Percentiles rank a stretch among this genome's conserved stretches.
Evolutionary conservation across 805 yeast genomes (phyloP).

Genomic region (Isabelozyma pseudorhagii): DNA sequence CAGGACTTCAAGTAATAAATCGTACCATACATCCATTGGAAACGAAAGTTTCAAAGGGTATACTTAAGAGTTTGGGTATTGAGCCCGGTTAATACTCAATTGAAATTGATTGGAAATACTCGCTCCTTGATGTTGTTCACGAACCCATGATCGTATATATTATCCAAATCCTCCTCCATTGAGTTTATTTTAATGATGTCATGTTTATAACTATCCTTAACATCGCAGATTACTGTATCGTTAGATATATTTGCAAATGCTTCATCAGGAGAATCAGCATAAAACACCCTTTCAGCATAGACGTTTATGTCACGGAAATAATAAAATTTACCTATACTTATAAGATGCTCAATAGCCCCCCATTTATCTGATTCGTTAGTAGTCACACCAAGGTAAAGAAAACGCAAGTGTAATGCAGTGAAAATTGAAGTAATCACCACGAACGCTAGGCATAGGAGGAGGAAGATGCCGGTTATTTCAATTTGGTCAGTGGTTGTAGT

Average conservation of each 20-base stretch:
- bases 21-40: background rate
- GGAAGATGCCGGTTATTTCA: constrained; percentile 40
- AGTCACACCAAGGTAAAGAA: constrained; percentile 65
- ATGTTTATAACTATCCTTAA: constrained; percentile 5
- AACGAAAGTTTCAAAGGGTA: background rate
- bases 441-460: constrained; percentile 37
- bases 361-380: constrained; percentile 75
- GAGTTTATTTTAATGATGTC: constrained; percentile 16
- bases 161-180: constrained; percentile 30
- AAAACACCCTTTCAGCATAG: constrained; percentile 21
- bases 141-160: constrained; percentile 52
- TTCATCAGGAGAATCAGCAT: constrained; percentile 5
- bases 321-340: constrained; percentile 25
- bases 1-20: background rate
- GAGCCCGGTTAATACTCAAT: background rate
- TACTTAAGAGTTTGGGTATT: background rate
- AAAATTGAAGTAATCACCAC: constrained; percentile 37
- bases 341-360: constrained; percentile 56
- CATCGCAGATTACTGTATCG: constrained; percentile 18
- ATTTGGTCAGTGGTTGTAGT: constrained; percentile 26
- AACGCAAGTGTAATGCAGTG: constrained; percentile 43
- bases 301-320: constrained; percentile 9
- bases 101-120: constrained; percentile 6
- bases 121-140: constrained; percentile 35
- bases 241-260: constrained; percentile 28